Evolutionary conservation across 164 flowering plant genomes (phyloP).

Genomic region (Taxillus chinensis): DNA sequence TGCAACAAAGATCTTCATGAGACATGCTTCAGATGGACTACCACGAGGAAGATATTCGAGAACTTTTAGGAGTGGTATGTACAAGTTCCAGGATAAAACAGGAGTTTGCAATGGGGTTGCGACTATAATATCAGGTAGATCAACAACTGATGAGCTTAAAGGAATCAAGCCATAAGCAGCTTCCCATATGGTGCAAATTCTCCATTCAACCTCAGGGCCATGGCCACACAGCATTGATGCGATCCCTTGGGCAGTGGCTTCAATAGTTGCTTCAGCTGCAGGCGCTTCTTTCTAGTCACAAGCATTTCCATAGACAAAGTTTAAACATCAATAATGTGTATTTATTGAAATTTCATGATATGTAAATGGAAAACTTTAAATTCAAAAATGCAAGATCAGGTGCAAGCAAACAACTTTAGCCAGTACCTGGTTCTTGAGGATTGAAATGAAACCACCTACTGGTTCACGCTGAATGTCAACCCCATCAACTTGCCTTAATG

Average conservation of each 20-base stretch:
- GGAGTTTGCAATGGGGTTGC: slow-evolving; percentile 94
- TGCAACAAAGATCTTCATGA: slow-evolving; percentile 94
- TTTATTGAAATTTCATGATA: too few species aligned
- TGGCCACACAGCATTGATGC: slow-evolving; percentile 97
- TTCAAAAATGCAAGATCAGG: background rate
- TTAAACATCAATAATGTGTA: background rate
- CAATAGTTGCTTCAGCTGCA: slow-evolving; percentile 83
- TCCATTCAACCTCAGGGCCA: slow-evolving; percentile 99
- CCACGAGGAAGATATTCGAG: slow-evolving; percentile 97
- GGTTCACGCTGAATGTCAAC: slow-evolving; percentile 73
- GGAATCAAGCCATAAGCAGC: slow-evolving; percentile 96
- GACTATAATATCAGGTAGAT: slow-evolving; percentile 88
- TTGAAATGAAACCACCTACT: slow-evolving; percentile 50
- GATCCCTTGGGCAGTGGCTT: slow-evolving; percentile 98
- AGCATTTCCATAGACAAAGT: background rate
- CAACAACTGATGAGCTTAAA: slow-evolving; percentile 73
- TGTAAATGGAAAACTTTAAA: background rate
- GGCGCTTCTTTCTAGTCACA: slow-evolving; percentile 64
- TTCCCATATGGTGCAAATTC: slow-evolving; percentile 98
- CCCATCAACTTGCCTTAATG: slow-evolving; percentile 82
- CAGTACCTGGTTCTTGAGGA: slow-evolving; percentile 59
- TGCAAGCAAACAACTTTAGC: background rate
- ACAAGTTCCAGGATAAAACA: slow-evolving; percentile 82
- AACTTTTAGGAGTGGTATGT: slow-evolving; percentile 87
- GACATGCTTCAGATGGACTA: slow-evolving; percentile 95